Base-by-base conservation (phyloP, 768 basidiomycete genomes). In the Erythrobasidium yunnanense region DNA sequence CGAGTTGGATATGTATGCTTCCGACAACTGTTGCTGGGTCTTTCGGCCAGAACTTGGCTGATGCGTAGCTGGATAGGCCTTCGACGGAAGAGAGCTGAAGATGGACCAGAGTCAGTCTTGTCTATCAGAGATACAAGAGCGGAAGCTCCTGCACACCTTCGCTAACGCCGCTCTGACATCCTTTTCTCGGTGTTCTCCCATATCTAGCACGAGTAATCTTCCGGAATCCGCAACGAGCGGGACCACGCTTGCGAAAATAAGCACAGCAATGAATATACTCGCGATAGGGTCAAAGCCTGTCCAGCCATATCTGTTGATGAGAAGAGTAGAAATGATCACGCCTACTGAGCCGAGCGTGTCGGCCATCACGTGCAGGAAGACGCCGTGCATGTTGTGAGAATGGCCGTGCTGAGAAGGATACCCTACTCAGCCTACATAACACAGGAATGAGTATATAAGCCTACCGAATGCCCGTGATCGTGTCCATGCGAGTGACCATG, bases 211-310 rank as follows among this genome's bases (percentile, higher is more conserved):
- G 46, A 99, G 81, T 8, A 97, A 83, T 70, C 83, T 85, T 1
- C 89, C 95, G 0, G 88, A 89, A 75, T 97, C 95, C 69, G 93
- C 82, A 22, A 99, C 90, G 42, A 99, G 84, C 11, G 95, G 95
- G 23, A 93, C 80, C 20, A 99, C 95, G 74, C 90, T 93, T 4
- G 89, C 92, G 22, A 90, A 89, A 71, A 99, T 99, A 70, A 99
- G 78, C 7, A 88, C 77, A 4, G 95, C 95, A 70, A 99, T 99
- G 76, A 99, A 93, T 29, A 99, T 79, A 7, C 90, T 92, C 0
- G 95, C 95, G 67, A 99, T 90, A 0, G 95, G 95, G 77, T 99
- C 95, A 75, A 96, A 99, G 20, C 91, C 91, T 13, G 93, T 96
- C 91, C 92, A 97, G 23, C 95, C 93, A 71, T 95, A 97, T 68